Conservation (phyloP, 257 asterid genomes). For the Solanum pinnatisectum region DNA sequence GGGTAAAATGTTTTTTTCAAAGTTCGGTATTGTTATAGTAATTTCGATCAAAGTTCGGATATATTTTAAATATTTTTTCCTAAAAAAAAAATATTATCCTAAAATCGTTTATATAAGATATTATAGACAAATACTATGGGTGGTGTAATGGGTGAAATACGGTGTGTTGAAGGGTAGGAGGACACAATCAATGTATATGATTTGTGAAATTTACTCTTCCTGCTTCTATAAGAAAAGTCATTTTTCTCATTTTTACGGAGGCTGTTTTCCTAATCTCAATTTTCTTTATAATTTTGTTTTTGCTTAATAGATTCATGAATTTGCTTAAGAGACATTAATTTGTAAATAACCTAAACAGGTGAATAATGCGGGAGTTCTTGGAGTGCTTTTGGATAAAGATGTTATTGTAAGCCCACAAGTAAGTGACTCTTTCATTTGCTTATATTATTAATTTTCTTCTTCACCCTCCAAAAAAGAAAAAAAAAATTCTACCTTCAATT, state of each 20-base stretch:
- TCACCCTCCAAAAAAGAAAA: background rate
- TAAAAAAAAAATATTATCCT: too few species aligned
- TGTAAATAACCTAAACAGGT: slow-evolving; percentile 10
- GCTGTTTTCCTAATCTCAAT: background rate
- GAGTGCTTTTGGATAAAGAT: slow-evolving; percentile 5
- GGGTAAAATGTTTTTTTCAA: too few species aligned
- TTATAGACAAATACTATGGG: background rate
- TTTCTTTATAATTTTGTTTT: background rate
- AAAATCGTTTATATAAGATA: too few species aligned
- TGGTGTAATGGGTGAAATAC: background rate
- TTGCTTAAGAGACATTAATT: background rate
- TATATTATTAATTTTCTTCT: background rate
- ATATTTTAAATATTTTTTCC: too few species aligned
- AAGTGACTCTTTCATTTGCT: background rate
- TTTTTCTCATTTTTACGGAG: too few species aligned
- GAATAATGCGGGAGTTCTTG: slow-evolving; percentile 36
- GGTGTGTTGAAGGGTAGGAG: background rate
- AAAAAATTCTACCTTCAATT: background rate
- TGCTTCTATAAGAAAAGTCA: too few species aligned
- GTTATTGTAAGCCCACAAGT: background rate
- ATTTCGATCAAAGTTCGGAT: too few species aligned
- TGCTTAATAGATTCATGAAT: background rate
- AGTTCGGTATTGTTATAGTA: too few species aligned
- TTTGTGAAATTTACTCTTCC: too few species aligned
- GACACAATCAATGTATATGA: background rate